A percentile compares a stretch with the other conserved stretches of the same genome.
phyloP scores from a whole-genome alignment of 73 alveolate genomes.

The Paramecium tetraurelia region DNA sequence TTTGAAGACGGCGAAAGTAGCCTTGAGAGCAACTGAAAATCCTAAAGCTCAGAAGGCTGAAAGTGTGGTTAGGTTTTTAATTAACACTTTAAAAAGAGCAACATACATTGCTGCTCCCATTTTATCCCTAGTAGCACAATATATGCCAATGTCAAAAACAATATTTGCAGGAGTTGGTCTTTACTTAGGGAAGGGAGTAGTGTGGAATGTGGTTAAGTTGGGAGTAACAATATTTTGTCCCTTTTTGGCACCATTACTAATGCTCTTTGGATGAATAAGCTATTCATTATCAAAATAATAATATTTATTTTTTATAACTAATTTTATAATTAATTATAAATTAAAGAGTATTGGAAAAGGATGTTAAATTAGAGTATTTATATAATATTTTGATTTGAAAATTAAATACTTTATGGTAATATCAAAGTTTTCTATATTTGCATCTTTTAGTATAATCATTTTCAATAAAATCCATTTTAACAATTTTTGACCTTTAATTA shows the following conservation, averaged over 20 bases:
- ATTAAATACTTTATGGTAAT: neutral
- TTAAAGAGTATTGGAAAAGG: neutral
- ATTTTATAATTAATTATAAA: neutral
- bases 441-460: neutral
- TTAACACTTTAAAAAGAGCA: neutral
- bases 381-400: neutral
- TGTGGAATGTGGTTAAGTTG: neutral
- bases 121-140: neutral
- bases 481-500: neutral
- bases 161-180: neutral
- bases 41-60: neutral
- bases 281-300: neutral
- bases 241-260: neutral
- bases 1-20: neutral
- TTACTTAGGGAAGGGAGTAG: neutral
- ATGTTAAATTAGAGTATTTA: neutral
- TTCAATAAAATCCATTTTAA: neutral
- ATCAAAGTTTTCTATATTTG: neutral
- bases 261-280: neutral
- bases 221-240: conserved; percentile 3
- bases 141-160: neutral
- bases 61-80: neutral
- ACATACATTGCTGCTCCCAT: neutral
- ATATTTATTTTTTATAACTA: neutral
- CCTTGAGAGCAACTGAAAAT: neutral